These are phyloP conservation scores for Gracilaria domingensis DNA, from an alignment of 23 red algal species.

Conservation along the genomic window DNA sequence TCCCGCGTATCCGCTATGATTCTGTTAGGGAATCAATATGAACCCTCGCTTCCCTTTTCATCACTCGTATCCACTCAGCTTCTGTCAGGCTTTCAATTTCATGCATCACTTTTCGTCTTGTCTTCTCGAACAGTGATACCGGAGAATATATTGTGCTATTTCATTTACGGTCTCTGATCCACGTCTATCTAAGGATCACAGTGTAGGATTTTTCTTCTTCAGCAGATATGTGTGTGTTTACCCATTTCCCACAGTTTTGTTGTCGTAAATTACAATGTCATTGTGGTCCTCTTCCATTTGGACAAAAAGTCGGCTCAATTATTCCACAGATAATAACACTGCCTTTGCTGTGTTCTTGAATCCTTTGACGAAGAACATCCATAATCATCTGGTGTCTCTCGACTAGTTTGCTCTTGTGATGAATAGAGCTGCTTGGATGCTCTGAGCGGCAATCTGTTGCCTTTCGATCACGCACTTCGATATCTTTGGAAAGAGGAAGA, in stretches of 20 bases:
- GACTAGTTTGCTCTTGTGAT: too few relatives aligned
- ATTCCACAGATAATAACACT: too few relatives aligned
- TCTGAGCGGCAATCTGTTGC: too few relatives aligned
- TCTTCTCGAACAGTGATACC: slow-evolving; percentile 64
- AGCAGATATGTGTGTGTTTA: slow-evolving; percentile 25
- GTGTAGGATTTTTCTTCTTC: slow-evolving; percentile 61
- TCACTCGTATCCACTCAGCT: slow-evolving; percentile 59
- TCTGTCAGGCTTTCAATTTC: slow-evolving; percentile 67
- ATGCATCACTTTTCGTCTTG: slow-evolving; percentile 40
- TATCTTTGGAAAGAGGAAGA: too few relatives aligned
- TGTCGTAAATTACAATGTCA: slow-evolving; percentile 75
- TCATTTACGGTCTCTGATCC: slow-evolving; percentile 56
- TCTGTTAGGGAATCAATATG: too few relatives aligned
- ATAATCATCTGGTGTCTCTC: too few relatives aligned
- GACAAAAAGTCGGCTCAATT: slow-evolving; percentile 84
- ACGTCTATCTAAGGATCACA: slow-evolving; percentile 74
- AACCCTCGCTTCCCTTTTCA: slow-evolving; percentile 55
- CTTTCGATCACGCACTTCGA: too few relatives aligned
- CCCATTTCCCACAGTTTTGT: slow-evolving; percentile 39
- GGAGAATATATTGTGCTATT: slow-evolving; percentile 55
- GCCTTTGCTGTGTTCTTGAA: too few relatives aligned
- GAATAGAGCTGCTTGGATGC: too few relatives aligned
- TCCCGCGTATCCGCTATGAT: too few relatives aligned
- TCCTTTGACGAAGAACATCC: too few relatives aligned
- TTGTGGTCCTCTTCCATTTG: slow-evolving; percentile 78